phyloP scores from a whole-genome alignment of 345 rosid species.

The Hypericum perforatum region DNA sequence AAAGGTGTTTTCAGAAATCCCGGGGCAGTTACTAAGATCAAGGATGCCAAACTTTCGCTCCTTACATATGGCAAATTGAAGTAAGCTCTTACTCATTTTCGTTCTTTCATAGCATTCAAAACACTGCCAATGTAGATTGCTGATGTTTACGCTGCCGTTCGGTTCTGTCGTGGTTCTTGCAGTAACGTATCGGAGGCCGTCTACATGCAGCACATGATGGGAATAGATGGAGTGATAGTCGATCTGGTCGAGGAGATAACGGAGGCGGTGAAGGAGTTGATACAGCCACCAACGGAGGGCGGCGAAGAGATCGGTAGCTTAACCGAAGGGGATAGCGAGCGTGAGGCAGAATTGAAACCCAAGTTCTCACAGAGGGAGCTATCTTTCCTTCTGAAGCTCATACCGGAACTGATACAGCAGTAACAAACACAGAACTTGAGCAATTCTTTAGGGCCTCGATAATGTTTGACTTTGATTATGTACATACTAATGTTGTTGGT shows the following conservation, averaged over 20 bases:
- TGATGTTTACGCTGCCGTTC: background rate
- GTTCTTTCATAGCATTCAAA: background rate
- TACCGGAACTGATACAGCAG: background rate
- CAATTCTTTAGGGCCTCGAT: too few species aligned
- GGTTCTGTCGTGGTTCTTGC: background rate
- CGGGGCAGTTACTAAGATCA: slow-evolving; percentile 15
- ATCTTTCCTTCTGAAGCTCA: background rate
- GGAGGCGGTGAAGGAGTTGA: slow-evolving; percentile 8
- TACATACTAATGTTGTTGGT: too few species aligned
- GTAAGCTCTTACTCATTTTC: slow-evolving; percentile 3
- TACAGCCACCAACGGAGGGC: background rate
- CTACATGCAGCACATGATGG: slow-evolving; percentile 15
- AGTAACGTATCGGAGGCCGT: slow-evolving; percentile 18
- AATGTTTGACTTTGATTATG: too few species aligned
- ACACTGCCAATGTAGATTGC: background rate
- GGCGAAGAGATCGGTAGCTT: background rate
- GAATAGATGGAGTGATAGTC: slow-evolving; percentile 22
- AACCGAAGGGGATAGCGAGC: background rate
- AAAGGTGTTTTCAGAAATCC: slow-evolving; percentile 22
- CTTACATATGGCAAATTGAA: slow-evolving; percentile 19
- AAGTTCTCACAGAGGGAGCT: slow-evolving; percentile 4
- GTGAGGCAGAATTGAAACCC: slow-evolving; percentile 2
- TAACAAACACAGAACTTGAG: too few species aligned
- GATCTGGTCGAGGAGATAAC: slow-evolving; percentile 16
- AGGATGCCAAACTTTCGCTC: slow-evolving; percentile 13